Evolutionary conservation across 208 protist species (phyloP).

Genomic region (Trypanosoma boissoni): DNA sequence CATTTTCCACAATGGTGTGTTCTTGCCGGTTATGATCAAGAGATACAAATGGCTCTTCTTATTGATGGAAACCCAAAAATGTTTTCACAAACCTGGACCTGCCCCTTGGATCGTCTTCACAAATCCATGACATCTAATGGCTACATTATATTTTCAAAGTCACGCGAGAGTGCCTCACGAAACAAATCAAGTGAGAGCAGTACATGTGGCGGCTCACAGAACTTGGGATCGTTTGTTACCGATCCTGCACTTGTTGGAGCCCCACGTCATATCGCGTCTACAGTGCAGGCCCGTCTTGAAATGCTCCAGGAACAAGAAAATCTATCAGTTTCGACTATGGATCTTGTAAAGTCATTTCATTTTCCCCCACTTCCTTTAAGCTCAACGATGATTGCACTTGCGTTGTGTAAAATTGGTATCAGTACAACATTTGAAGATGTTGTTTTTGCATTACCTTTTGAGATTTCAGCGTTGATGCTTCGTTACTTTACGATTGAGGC

Average conservation of each 20-base stretch:
- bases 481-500: constrained; percentile 77
- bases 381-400: constrained; percentile 79
- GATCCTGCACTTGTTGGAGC: constrained; percentile 44
- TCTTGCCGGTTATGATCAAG: constrained; percentile 81
- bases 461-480: constrained; percentile 70
- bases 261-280: constrained; percentile 43
- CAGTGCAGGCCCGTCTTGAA: constrained; percentile 61
- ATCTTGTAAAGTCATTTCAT: constrained; percentile 39
- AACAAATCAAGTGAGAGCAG: constrained; percentile 19
- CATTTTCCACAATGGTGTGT: constrained; percentile 82
- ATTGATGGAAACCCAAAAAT: constrained; percentile 86
- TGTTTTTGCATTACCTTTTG: constrained; percentile 67
- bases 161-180: constrained; percentile 12
- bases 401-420: constrained; percentile 54
- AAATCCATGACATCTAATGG: constrained; percentile 85
- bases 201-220: constrained; percentile 19
- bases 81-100: constrained; percentile 82
- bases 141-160: constrained; percentile 84
- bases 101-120: constrained; percentile 82
- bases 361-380: constrained; percentile 70
- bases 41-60: constrained; percentile 77
- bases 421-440: constrained; percentile 77
- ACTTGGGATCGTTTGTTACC: constrained; percentile 14
- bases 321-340: constrained; percentile 11
- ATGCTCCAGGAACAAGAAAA: constrained; percentile 53